phyloP scores from a whole-genome alignment of 345 rosid species.

The Clarkia xantiana region DNA sequence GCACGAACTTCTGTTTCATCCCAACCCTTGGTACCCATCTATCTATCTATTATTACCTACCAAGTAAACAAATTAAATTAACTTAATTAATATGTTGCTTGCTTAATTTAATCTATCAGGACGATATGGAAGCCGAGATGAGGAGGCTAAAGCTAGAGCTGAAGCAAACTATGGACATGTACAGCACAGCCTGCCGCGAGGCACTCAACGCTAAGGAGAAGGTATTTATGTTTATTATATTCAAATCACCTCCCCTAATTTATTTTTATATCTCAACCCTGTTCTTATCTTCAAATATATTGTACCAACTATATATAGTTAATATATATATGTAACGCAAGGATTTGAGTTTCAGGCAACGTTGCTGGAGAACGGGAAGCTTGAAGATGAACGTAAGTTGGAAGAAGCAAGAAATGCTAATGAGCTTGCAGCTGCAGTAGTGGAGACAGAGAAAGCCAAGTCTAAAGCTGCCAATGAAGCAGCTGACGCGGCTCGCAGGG shows the following conservation, averaged over 20 bases:
- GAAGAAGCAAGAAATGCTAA: constrained; percentile 50
- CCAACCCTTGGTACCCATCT: constrained; percentile 41
- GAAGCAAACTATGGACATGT: constrained; percentile 78
- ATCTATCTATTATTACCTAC: too few species aligned
- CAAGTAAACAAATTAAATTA: too few species aligned
- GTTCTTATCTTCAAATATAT: too few species aligned
- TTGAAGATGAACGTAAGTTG: constrained; percentile 37
- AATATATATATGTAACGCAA: too few species aligned
- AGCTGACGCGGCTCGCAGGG: constrained; percentile 48
- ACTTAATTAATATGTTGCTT: too few species aligned
- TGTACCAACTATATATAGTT: too few species aligned
- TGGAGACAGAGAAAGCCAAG: constrained; percentile 49
- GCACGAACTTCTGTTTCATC: constrained; percentile 48
- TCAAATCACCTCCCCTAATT: too few species aligned
- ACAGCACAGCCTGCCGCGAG: constrained; percentile 76
- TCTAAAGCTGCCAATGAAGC: constrained; percentile 53
- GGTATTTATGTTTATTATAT: too few species aligned
- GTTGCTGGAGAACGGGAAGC: constrained; percentile 58
- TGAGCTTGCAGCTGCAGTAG: constrained; percentile 42
- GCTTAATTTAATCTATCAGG: too few species aligned
- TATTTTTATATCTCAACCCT: too few species aligned
- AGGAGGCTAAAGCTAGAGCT: constrained; percentile 64
- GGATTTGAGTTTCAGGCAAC: constrained; percentile 58
- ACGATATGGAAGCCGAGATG: constrained; percentile 78
- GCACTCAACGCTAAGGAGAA: constrained; percentile 67